Conservation (phyloP, 192 early-diverging fungal species). For the Linnemannia exigua region DNA sequence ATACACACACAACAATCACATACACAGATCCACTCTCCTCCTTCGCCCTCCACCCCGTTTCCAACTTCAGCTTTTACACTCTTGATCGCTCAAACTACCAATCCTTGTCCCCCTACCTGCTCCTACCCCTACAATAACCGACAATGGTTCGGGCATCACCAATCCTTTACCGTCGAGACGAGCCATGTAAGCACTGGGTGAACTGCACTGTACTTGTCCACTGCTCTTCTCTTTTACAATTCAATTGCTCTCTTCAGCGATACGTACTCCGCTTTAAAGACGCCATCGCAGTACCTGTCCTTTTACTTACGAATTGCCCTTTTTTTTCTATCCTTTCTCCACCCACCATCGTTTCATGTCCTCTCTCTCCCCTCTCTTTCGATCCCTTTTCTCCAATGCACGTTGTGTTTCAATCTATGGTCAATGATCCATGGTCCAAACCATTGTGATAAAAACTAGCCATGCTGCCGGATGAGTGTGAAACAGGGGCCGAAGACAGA, state of each 20-base stretch:
- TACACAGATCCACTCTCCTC: not conserved
- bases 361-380: not conserved
- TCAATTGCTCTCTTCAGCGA: not conserved
- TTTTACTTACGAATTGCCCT: not conserved
- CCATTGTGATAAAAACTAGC: not conserved
- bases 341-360: not conserved
- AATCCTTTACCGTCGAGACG: slow-evolving; percentile 5
- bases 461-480: slow-evolving; percentile 7
- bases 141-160: not conserved
- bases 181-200: not conserved
- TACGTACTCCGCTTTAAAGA: not conserved
- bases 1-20: not conserved
- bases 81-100: not conserved
- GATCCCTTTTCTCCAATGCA: not conserved
- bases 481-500: slow-evolving; percentile 7
- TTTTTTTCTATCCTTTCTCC: not conserved
- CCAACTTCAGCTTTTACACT: not conserved
- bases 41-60: not conserved
- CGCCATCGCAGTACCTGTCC: not conserved
- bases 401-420: not conserved
- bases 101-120: not conserved
- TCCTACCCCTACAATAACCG: not conserved
- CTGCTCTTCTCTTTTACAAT: not conserved
- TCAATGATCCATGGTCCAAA: not conserved
- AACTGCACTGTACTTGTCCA: not conserved